These are phyloP conservation scores for Syncephalastrum monosporum DNA, from an alignment of 371 early-diverging fungal species.

Conservation along the genomic window DNA sequence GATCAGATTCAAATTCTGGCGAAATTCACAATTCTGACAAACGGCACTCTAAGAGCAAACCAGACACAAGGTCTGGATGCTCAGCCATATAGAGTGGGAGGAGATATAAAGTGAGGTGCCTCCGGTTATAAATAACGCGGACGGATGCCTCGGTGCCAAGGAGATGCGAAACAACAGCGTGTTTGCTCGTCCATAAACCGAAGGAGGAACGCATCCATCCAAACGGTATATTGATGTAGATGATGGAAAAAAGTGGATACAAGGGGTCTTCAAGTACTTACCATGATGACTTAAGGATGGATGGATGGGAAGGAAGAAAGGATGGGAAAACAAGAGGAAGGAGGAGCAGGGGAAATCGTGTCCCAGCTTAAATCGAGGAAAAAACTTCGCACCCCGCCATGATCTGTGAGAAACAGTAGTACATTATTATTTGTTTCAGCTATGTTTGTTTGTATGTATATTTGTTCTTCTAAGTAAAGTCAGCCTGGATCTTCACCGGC, in stretches of 20 bases:
- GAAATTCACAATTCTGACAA: conserved; percentile 32
- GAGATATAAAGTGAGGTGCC: too few relatives aligned
- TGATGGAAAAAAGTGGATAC: neutral
- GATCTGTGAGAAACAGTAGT: too few relatives aligned
- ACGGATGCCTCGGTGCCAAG: neutral
- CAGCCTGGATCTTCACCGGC: conserved; percentile 32
- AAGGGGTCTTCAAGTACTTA: neutral
- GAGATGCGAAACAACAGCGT: neutral
- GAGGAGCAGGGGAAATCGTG: neutral
- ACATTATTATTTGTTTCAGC: too few relatives aligned
- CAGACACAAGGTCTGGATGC: neutral
- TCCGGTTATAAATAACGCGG: neutral
- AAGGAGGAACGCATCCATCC: conserved; percentile 1
- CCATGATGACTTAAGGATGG: conserved; percentile 1
- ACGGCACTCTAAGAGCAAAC: conserved; percentile 27
- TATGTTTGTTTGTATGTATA: neutral
- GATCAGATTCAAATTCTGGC: conserved; percentile 27
- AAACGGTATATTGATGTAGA: too few relatives aligned
- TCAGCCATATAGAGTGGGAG: conserved; percentile 15
- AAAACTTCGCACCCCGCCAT: too few relatives aligned
- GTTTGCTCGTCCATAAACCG: neutral
- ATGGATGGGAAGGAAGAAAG: conserved; percentile 1
- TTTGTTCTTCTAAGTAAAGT: neutral
- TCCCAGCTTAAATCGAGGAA: too few relatives aligned
- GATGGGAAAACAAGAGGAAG: conserved; percentile 3